Evolutionary conservation across 805 yeast genomes (phyloP), one percentile per base, ranked within the genome.

Genomic region (Isabelozyma heimii): DNA sequence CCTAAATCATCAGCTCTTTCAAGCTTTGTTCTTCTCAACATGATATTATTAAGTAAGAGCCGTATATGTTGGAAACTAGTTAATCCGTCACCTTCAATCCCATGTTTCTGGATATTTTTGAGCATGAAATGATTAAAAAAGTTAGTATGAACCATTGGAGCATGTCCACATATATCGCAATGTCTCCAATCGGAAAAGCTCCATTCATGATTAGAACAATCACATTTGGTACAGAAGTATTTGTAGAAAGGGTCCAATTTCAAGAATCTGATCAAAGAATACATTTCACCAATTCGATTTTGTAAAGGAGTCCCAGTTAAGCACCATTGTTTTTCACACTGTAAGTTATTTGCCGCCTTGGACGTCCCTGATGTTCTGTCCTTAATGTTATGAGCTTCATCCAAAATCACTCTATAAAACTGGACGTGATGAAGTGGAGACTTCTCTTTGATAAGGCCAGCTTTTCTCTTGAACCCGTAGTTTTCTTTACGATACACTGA

Each of bases 1-100:
- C 99, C 99, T 54, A 94, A 75, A 72, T 94, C 99, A 65, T 95
- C 99, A 0, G 99, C 97, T 44, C 98, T 78, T 68, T 94, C 98
- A 4, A 92, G 81, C 63, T 94, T 95, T 0, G 99, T 94, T 68
- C 99, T 82, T 61, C 99, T 78, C 50, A 94, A 70, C 97, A 94
- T 91, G 37, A 92, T 80, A 56, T 88, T 90, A 51, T 82, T 79
- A 59, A 94, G 70, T 26, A 94, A 68, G 12, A 82, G 66, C 52
- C 94, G 89, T 60, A 94, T 82, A 52, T 90, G 83, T 39, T 79
- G 76, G 69, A 94, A 91, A 40, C 96, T 87, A 33, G 77, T 81
- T 37, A 79, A 72, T 13, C 97, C 97, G 44, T 86, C 94, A 26
- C 90, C 94, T 55, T 80, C 85, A 20, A 87, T 81, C 30, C 96